phyloP scores from a whole-genome alignment of 2,329 filamentous ascomycete genomes.

The Fusarium succisae region DNA sequence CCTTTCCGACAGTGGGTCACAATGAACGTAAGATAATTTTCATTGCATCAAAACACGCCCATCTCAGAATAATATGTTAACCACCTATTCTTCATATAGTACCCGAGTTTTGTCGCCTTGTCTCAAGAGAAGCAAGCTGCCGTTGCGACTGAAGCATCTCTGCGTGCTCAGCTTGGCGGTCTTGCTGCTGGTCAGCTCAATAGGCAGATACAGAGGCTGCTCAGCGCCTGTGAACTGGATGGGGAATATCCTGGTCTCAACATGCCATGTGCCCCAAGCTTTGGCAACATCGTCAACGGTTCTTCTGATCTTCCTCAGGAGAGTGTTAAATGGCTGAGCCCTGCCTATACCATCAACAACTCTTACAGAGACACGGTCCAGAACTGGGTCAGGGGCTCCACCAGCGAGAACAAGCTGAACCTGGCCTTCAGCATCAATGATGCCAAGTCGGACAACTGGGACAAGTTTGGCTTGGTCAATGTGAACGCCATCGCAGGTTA shows the following conservation, averaged over 20 bases:
- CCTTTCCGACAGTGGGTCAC: neutral
- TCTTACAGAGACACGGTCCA: neutral
- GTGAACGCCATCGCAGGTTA: too few species aligned
- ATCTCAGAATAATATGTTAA: too few species aligned
- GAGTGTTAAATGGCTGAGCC: fast-evolving
- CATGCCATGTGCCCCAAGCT: neutral
- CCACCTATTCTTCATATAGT: too few species aligned
- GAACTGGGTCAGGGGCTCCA: fast-evolving
- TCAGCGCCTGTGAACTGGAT: neutral
- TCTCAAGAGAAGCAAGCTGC: neutral
- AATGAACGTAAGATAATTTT: neutral
- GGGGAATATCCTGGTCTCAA: neutral
- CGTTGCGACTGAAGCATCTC: neutral
- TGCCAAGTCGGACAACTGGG: neutral
- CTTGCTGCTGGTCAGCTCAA: neutral
- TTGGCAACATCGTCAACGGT: neutral
- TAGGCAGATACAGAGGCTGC: neutral
- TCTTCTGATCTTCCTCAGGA: neutral
- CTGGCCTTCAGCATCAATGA: neutral
- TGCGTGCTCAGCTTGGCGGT: neutral
- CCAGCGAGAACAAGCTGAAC: neutral
- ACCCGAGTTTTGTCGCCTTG: neutral
- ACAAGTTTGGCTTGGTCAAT: neutral
- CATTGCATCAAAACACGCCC: neutral
- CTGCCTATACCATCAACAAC: neutral